Evolutionary conservation across 306 rosid species (phyloP).

Genomic region (Canavalia gladiata): DNA sequence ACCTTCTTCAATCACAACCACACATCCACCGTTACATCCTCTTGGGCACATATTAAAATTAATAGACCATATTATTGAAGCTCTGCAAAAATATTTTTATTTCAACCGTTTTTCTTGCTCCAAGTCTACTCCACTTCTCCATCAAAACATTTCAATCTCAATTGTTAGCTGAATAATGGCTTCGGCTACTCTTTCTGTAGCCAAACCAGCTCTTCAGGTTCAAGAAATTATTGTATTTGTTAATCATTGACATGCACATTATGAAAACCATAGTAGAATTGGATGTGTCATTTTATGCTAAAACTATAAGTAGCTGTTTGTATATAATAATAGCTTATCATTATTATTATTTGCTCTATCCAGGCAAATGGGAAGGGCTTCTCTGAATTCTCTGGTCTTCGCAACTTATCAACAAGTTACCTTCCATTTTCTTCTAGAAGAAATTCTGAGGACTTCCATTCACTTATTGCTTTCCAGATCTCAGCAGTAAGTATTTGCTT

Average conservation of each 20-base stretch:
- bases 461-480: constrained; percentile 72
- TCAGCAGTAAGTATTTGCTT: constrained; percentile 69
- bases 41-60: constrained; percentile 35
- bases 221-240: neutral
- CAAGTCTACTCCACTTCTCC: constrained; percentile 9
- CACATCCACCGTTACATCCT: constrained; percentile 31
- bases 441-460: constrained; percentile 72
- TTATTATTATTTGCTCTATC: neutral
- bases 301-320: neutral
- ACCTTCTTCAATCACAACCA: constrained; percentile 53
- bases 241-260: too few relatives aligned
- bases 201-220: constrained; percentile 85
- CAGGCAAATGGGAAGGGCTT: constrained; percentile 74
- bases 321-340: neutral
- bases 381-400: constrained; percentile 78
- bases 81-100: neutral
- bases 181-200: constrained; percentile 79
- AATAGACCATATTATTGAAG: constrained; percentile 20
- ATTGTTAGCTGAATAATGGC: constrained; percentile 62
- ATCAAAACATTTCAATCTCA: neutral
- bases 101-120: constrained; percentile 1
- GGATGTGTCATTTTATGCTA: neutral
- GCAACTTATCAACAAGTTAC: constrained; percentile 59
- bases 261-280: neutral
- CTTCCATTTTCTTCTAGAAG: constrained; percentile 60